phyloP scores from a whole-genome alignment of 148 eudicot species.

The Dianthus caryophyllus region DNA sequence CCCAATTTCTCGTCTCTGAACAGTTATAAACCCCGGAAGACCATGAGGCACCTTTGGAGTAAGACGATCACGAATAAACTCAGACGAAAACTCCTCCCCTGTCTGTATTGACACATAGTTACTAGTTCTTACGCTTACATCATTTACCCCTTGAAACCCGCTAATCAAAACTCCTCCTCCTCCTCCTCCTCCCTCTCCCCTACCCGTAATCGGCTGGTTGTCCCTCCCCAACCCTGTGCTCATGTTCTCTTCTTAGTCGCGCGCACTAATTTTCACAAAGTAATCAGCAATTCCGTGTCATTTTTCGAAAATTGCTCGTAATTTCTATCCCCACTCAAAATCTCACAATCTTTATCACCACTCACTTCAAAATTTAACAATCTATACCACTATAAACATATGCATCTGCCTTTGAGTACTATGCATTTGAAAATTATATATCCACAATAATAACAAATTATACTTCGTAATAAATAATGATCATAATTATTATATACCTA shows the following conservation, averaged over 20 bases:
- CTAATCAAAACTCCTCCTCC: constrained; percentile 11
- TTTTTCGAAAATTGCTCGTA: neutral
- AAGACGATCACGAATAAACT: constrained; percentile 58
- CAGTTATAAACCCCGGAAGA: constrained; percentile 13
- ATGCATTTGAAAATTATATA: no score
- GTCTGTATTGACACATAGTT: constrained; percentile 50
- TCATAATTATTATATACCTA: no score
- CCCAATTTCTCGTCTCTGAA: constrained; percentile 34
- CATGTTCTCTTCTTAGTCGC: constrained; percentile 36
- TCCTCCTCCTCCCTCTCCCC: no score
- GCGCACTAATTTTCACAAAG: constrained; percentile 16
- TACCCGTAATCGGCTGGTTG: constrained; percentile 21
- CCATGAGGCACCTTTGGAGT: constrained; percentile 31
- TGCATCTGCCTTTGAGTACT: no score
- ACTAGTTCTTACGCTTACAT: constrained; percentile 27
- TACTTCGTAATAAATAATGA: no score
- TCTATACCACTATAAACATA: no score
- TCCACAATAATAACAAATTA: no score
- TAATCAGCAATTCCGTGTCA: constrained; percentile 5
- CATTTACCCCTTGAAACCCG: constrained; percentile 28
- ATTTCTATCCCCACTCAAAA: no score
- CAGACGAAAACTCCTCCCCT: constrained; percentile 64
- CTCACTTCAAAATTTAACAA: neutral
- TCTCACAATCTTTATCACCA: neutral
- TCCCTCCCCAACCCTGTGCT: constrained; percentile 28